phyloP scores from a whole-genome alignment of 2,329 filamentous ascomycete species.

The Penicillium sp. region DNA sequence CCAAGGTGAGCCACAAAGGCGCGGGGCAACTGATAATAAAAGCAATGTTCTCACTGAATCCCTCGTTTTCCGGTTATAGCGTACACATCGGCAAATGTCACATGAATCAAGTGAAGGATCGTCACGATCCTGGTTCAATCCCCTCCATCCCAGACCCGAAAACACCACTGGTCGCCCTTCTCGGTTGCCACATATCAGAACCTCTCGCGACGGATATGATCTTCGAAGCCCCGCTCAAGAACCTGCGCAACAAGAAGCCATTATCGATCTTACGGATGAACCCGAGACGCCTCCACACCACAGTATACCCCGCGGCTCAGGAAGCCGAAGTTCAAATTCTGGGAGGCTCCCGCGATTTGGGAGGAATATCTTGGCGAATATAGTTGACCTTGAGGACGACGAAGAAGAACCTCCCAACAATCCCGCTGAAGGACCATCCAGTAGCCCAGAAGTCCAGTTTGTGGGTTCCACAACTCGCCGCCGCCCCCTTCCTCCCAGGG shows the following conservation, averaged over 20 bases:
- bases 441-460: conserved; percentile 57
- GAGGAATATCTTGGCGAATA: conserved; percentile 41
- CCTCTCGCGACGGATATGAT: conserved; percentile 59
- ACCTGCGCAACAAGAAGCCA: conserved; percentile 35
- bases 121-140: conserved; percentile 30
- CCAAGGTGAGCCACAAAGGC: conserved; percentile 39
- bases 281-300: conserved; percentile 40
- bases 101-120: conserved; percentile 31
- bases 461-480: conserved; percentile 37
- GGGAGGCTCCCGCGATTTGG: conserved; percentile 40
- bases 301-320: conserved; percentile 13
- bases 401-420: conserved; percentile 6
- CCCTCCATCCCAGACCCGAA: conserved; percentile 30
- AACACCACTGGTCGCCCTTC: conserved; percentile 21
- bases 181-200: conserved; percentile 42
- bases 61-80: conserved; percentile 27
- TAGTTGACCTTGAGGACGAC: conserved; percentile 48
- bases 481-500: conserved; percentile 16
- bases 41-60: conserved; percentile 20
- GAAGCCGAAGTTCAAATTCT: conserved; percentile 15
- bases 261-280: conserved; percentile 55
- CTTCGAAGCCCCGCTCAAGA: conserved; percentile 55
- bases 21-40: conserved; percentile 28
- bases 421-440: conserved; percentile 25
- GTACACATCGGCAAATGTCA: conserved; percentile 42